These are phyloP conservation scores for Cynanchum wilfordii DNA, from an alignment of 257 asterid species.

Conservation along the genomic window DNA sequence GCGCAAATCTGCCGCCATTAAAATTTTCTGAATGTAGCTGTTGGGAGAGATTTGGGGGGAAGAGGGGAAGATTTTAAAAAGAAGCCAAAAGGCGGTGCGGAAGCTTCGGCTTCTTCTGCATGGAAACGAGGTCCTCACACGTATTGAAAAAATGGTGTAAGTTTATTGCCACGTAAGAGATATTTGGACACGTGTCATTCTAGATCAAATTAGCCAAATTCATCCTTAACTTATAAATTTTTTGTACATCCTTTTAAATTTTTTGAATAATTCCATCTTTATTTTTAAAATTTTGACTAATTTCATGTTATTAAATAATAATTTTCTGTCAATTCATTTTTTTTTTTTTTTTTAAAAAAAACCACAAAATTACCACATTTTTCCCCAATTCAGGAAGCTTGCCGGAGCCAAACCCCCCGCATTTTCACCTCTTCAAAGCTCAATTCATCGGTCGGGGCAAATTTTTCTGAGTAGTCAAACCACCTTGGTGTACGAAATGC, in stretches of 20 bases:
- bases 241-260: too few relatives aligned
- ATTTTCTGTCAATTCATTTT: too few relatives aligned
- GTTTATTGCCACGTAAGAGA: constrained; percentile 27
- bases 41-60: neutral
- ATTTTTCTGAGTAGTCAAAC: constrained; percentile 17
- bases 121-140: constrained; percentile 36
- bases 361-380: too few relatives aligned
- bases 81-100: constrained; percentile 18
- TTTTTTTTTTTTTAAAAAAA: too few relatives aligned
- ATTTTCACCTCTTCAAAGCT: constrained; percentile 22
- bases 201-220: too few relatives aligned
- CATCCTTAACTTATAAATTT: too few relatives aligned
- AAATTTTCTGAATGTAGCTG: neutral
- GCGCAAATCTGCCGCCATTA: constrained; percentile 78
- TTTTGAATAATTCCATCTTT: too few relatives aligned
- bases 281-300: too few relatives aligned
- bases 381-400: too few relatives aligned
- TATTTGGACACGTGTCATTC: constrained; percentile 11
- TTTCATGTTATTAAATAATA: too few relatives aligned
- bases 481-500: constrained; percentile 12
- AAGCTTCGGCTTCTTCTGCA: constrained; percentile 36
- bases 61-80: constrained; percentile 7
- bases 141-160: constrained; percentile 10
- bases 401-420: constrained; percentile 32
- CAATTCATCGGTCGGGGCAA: constrained; percentile 12